A percentile compares a stretch with the other conserved stretches of the same genome.
Evolutionary conservation across 192 early-diverging fungal genomes (phyloP).

Genomic region (Coemansia sp.): DNA sequence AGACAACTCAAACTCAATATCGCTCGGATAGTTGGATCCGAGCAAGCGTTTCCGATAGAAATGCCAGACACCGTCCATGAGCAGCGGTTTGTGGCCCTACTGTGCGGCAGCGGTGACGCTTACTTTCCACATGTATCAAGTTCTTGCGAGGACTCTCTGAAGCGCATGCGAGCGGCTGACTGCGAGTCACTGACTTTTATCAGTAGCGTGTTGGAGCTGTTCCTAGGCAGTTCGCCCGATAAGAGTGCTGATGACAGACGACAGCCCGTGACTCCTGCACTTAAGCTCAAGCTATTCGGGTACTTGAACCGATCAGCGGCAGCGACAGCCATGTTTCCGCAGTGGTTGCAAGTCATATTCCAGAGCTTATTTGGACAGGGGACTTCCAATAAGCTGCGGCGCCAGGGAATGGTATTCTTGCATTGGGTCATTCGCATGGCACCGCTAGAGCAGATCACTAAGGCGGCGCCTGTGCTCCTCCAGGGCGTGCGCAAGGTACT

Average conservation of each 20-base stretch:
- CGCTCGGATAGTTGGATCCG: constrained; percentile 38
- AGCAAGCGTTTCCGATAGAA: constrained; percentile 51
- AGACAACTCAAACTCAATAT: constrained; percentile 26
- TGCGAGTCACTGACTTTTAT: constrained; percentile 69
- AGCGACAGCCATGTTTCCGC: constrained; percentile 72
- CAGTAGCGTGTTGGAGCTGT: constrained; percentile 61
- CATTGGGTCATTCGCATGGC: constrained; percentile 90
- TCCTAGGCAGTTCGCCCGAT: constrained; percentile 60
- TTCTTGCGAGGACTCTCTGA: constrained; percentile 78
- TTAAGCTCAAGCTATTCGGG: constrained; percentile 39
- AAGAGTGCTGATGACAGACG: constrained; percentile 8
- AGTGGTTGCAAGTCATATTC: constrained; percentile 74
- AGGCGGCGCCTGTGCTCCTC: constrained; percentile 70
- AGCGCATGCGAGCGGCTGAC: constrained; percentile 69
- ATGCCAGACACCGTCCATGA: constrained; percentile 44
- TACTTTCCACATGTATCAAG: constrained; percentile 70
- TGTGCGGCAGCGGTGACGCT: constrained; percentile 63
- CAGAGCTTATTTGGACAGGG: constrained; percentile 77
- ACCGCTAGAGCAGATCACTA: constrained; percentile 54
- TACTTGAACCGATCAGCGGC: constrained; percentile 60
- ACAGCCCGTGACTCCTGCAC: constrained; percentile 28
- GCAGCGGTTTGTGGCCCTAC: constrained; percentile 57
- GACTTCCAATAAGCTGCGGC: constrained; percentile 68
- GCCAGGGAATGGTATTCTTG: constrained; percentile 80
- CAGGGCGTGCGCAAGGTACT: constrained; percentile 67